Base-by-base conservation (phyloP, 306 rosid genomes). In the Sicyos baderoa region DNA sequence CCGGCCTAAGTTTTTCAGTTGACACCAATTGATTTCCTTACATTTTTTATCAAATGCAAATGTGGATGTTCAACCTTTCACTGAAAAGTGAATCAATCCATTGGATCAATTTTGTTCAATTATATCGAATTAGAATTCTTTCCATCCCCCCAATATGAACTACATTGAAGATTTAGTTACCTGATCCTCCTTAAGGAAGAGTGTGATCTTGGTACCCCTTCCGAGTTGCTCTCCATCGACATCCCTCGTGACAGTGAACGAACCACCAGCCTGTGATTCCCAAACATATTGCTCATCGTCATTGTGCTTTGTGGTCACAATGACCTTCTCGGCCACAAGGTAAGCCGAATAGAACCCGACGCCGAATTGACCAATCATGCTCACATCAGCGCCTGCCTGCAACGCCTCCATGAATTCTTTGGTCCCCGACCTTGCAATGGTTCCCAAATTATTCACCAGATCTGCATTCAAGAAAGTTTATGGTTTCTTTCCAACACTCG, bases 341-440 rank as follows among this genome's bases (percentile, higher is more conserved):
- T 87, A 85, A 0, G 93, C 88, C 2, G 88, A 87, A 77, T 87
- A 87, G 62, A 84, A 87, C 9, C 89, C 92, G n/a, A 87, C 89
- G 64, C 92, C 89, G 3, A 87, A 87, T 50, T 87, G 89, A 6
- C 89, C 89, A n/a, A 87, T 87, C 93, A 87, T 87, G 77, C 88
- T 85, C 2, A 87, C 93, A 27, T 87, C 89, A 0, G 93, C 88
- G 8, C 93, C 89, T 4, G 88, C 84, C 53, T 85, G 89, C 84
- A 87, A 75, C 1, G 93, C 93, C 66, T 87, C 93, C 93, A 87
- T 87, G 75, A 84, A 87, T 19, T 87, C 93, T 77, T 87, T 87
- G 7, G 93, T 87, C 22, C 93, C 87, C 0, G 89, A 87, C 76
- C 88, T 83, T 0, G 93, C 93, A 51, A 87, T 87, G 4, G 93